These are phyloP conservation scores for Coccinonectria pachysandricola DNA, from an alignment of 2,329 filamentous ascomycete genomes.

Conservation along the genomic window DNA sequence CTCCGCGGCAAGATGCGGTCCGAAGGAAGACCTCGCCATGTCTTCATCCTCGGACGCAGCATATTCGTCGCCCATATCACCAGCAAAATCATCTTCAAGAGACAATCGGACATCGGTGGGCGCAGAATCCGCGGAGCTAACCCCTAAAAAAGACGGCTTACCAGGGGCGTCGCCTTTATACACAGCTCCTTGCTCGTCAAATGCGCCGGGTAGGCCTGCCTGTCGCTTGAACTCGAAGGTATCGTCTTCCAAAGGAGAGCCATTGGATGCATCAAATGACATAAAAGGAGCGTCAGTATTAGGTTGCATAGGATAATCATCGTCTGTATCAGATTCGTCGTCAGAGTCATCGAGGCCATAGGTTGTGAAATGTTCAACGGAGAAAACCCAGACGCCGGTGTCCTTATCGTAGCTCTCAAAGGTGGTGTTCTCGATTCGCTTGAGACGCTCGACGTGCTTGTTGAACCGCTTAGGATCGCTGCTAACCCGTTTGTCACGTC, in stretches of 20 bases:
- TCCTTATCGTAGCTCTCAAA: conserved; percentile 72
- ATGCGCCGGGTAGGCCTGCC: conserved; percentile 63
- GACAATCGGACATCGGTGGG: conserved; percentile 49
- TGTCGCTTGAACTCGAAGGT: conserved; percentile 46
- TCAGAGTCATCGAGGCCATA: conserved; percentile 80
- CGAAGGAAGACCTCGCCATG: conserved; percentile 68
- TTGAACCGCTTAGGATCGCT: conserved; percentile 54
- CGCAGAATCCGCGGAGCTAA: conserved; percentile 76
- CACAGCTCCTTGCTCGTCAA: conserved; percentile 51
- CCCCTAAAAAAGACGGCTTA: conserved; percentile 80
- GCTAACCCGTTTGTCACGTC: conserved; percentile 43
- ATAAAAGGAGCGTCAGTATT: conserved; percentile 8
- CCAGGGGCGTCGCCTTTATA: conserved; percentile 46
- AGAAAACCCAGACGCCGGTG: conserved; percentile 82
- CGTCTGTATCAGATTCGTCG: conserved; percentile 54
- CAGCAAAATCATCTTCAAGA: conserved; percentile 46
- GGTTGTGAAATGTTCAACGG: conserved; percentile 92
- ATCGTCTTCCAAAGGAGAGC: conserved; percentile 38
- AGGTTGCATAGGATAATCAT: conserved; percentile 15
- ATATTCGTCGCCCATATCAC: conserved; percentile 63
- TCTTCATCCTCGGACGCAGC: conserved; percentile 60
- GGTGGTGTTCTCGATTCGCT: conserved; percentile 66
- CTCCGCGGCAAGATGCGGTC: conserved; percentile 69
- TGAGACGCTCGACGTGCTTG: conserved; percentile 76
- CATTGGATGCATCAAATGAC: conserved; percentile 11